Base-by-base conservation (phyloP, 257 asterid genomes). In the Henckelia pumila region DNA sequence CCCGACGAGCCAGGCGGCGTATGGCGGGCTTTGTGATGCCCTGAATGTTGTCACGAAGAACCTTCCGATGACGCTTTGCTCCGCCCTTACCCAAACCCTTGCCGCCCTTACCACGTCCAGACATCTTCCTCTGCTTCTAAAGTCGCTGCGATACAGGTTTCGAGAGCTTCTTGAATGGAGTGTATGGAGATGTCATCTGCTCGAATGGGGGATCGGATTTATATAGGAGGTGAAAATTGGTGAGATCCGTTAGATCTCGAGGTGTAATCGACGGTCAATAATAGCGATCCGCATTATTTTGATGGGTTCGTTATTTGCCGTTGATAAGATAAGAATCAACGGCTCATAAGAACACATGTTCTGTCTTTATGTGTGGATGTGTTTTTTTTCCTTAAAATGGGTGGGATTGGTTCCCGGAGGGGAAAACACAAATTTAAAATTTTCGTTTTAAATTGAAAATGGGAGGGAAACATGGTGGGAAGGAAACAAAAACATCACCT, bases 81-180 rank as follows among this genome's bases (percentile, higher is more conserved):
- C 88, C 88, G 22, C 88, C 85, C 71, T 83, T 83, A 22, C 88
- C 88, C 80, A 83, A 75, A 13, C 88, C 88, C 75, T 81, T 81
- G 59, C 86, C 84, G 64, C 86, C 86, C 28, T 83, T 83, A 13
- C 88, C 88, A 2, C 88, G 85, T 1, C 88, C 88, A 0, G 85
- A 83, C 88, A 83, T 83, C 56, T 56, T 59, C n/a, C 0, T 17
- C 19, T 40, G 17, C 10, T 19, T 70, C 16, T 24, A 19, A 61
- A 0, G 37, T 32, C 37, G 37, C 37, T 6, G 37, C 8, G 22
- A 30, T 17, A 1, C 10, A 19, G 7, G 0, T 10, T 9, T 11
- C 59, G 17, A 16, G 17, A 16, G 29, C 44, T 5, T 9, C 5
- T 56, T 57, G 0, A 0, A 16, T 1, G 7, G 56, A 14, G 25